phyloP scores from a whole-genome alignment of 2,329 filamentous ascomycete species.

The Aureobasidium sp. region DNA sequence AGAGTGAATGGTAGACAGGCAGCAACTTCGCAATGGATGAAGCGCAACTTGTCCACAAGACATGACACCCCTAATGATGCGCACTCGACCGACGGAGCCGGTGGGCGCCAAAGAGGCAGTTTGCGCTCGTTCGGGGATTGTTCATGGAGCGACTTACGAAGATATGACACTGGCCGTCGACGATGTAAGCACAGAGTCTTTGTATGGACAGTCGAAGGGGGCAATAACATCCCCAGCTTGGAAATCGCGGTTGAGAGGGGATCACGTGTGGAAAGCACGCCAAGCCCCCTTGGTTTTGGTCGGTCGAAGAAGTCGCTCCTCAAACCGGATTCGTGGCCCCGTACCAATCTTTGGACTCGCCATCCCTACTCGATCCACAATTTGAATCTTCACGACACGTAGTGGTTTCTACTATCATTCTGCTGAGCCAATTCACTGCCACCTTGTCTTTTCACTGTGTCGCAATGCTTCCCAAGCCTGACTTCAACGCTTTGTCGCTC shows the following conservation, averaged over 20 bases:
- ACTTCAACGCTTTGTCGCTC: constrained; percentile 1
- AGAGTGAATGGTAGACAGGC: background rate
- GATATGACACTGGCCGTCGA: constrained; percentile 13
- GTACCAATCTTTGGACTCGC: background rate
- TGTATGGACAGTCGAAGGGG: constrained; percentile 13
- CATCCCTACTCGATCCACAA: constrained; percentile 1
- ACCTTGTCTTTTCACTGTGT: background rate
- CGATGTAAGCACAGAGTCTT: constrained; percentile 3
- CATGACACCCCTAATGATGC: constrained; percentile 14
- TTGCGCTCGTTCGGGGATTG: background rate
- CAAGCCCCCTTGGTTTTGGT: background rate
- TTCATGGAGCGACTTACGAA: constrained; percentile 5
- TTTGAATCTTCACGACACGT: background rate
- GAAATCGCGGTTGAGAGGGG: constrained; percentile 12
- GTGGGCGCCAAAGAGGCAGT: background rate
- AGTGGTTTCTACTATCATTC: background rate
- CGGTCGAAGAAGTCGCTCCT: background rate
- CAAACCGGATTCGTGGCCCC: constrained; percentile 12
- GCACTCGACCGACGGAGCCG: background rate
- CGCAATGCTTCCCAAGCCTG: no score
- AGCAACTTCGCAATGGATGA: constrained; percentile 9
- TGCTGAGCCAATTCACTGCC: background rate
- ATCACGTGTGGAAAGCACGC: background rate
- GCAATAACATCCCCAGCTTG: constrained; percentile 15
- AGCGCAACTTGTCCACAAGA: constrained; percentile 16